These are phyloP conservation scores for Helotiales sp. DNA, from an alignment of 2,329 filamentous ascomycete species.

Conservation along the genomic window DNA sequence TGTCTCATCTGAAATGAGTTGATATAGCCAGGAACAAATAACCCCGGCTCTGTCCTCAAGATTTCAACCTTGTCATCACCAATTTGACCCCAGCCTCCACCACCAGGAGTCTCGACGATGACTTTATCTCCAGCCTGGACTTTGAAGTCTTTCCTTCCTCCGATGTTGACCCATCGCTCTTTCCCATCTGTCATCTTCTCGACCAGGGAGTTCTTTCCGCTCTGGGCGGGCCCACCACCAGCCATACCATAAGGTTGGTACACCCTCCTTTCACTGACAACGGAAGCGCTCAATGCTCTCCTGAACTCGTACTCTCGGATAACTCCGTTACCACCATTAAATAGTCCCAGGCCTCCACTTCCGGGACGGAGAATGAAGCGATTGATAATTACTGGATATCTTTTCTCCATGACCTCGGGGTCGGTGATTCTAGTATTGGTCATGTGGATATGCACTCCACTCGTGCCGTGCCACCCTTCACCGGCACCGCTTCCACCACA, in stretches of 20 bases:
- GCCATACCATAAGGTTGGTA: conserved; percentile 77
- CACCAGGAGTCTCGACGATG: conserved; percentile 26
- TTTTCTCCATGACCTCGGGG: conserved; percentile 72
- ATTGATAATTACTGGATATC: conserved; percentile 71
- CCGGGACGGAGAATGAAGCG: conserved; percentile 64
- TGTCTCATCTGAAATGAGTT: conserved; percentile 6
- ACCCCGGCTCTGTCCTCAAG: conserved; percentile 3
- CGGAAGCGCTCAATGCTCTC: conserved; percentile 71
- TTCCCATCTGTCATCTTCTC: conserved; percentile 40
- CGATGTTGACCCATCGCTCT: conserved; percentile 23
- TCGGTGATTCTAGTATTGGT: conserved; percentile 87
- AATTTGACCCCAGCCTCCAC: conserved; percentile 25
- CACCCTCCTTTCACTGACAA: conserved; percentile 75
- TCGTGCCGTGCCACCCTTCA: conserved; percentile 68
- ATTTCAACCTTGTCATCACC: conserved; percentile 2
- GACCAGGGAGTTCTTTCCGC: conserved; percentile 84
- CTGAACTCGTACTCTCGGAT: conserved; percentile 75
- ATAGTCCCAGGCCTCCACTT: conserved; percentile 63
- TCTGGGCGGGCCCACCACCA: conserved; percentile 74
- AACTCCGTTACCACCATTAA: conserved; percentile 71
- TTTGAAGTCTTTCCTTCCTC: conserved; percentile 23
- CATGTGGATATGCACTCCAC: conserved; percentile 80
- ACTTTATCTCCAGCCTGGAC: conserved; percentile 25
- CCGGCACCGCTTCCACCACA: conserved; percentile 74
- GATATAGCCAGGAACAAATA: neutral